A percentile compares a stretch with the other conserved stretches of the same genome.
Evolutionary conservation across 306 rosid genomes (phyloP).

Genomic region (Ceratonia siliqua): DNA sequence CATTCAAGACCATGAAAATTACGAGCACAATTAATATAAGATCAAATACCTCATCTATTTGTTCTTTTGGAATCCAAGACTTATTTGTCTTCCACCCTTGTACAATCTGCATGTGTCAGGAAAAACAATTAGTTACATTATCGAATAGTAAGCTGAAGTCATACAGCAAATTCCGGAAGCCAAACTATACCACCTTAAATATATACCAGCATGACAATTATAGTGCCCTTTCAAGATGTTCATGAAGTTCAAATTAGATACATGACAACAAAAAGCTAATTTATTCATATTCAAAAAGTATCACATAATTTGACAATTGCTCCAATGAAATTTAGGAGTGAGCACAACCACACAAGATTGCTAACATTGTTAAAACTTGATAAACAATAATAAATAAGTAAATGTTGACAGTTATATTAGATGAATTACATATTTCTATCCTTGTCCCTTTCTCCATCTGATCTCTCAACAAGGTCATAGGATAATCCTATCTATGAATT

Average conservation of each 20-base stretch:
- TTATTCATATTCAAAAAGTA: not conserved
- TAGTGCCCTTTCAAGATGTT: not conserved
- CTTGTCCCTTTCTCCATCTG: not conserved
- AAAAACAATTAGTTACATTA: slow-evolving; percentile 23
- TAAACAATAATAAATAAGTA: not conserved
- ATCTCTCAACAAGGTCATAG: not conserved
- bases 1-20: not conserved
- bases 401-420: not conserved
- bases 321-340: not conserved
- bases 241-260: not conserved
- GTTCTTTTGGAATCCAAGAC: slow-evolving; percentile 80
- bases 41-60: slow-evolving; percentile 67
- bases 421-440: slow-evolving; percentile 2
- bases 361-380: slow-evolving; percentile 10
- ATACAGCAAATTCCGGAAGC: slow-evolving; percentile 18
- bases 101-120: slow-evolving; percentile 59
- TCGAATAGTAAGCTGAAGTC: slow-evolving; percentile 17
- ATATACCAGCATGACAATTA: not conserved
- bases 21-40: slow-evolving; percentile 18
- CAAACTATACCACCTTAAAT: not conserved
- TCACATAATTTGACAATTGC: not conserved
- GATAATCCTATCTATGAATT: not conserved
- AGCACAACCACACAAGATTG: not conserved
- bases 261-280: not conserved
- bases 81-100: slow-evolving; percentile 73